Conservation (phyloP, 371 early-diverging fungal species). For the Apophysomyces elegans region DNA sequence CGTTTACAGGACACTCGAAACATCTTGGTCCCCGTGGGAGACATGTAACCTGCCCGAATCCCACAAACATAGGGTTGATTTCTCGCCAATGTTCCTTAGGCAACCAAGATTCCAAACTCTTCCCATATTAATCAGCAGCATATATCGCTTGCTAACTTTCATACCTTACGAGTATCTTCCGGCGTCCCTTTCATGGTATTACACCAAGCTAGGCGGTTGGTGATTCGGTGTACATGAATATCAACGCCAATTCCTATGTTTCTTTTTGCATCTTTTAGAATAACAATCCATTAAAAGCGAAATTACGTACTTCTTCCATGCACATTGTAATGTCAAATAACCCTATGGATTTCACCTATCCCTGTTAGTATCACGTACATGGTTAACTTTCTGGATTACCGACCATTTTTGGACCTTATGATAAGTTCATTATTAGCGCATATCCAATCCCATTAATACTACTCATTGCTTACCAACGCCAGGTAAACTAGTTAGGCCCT, state of each 20-base stretch:
- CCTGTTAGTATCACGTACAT: not conserved
- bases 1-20: constrained; percentile 78
- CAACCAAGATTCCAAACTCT: constrained; percentile 85
- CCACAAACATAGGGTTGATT: constrained; percentile 94
- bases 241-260: constrained; percentile 98
- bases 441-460: not conserved
- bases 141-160: not conserved
- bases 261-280: constrained; percentile 27
- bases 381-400: not conserved
- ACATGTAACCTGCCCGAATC: constrained; percentile 95
- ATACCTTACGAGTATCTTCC: constrained; percentile 82
- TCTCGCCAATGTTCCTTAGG: constrained; percentile 87
- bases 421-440: not conserved
- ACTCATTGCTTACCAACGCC: constrained; percentile 74
- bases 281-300: not conserved
- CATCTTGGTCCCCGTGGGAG: constrained; percentile 83
- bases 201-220: constrained; percentile 91
- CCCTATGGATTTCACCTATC: constrained; percentile 49
- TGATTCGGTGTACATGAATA: constrained; percentile 96
- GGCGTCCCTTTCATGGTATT: constrained; percentile 71
- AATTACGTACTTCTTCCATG: constrained; percentile 76
- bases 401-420: constrained; percentile 91
- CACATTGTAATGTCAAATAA: constrained; percentile 82
- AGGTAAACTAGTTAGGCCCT: constrained; percentile 81
- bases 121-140: not conserved